Percentiles rank a stretch among this genome's conserved stretches.
These are phyloP conservation scores for Lomentospora prolificans DNA, from an alignment of 2,329 filamentous ascomycete genomes.

Conservation along the genomic window DNA sequence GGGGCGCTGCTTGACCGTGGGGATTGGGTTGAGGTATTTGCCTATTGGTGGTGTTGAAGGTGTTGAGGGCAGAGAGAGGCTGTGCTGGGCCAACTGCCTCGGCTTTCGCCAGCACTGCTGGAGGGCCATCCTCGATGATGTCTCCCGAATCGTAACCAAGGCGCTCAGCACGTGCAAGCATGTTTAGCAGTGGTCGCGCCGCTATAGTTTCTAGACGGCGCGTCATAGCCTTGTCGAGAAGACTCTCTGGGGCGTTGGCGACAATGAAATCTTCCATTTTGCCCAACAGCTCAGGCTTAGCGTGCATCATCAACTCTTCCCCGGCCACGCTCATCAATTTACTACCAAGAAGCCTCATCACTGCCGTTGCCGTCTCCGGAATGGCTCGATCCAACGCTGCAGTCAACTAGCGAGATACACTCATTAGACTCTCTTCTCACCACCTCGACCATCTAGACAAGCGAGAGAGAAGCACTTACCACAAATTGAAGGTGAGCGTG, in stretches of 20 bases:
- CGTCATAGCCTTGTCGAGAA: conserved; percentile 44
- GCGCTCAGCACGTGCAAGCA: conserved; percentile 45
- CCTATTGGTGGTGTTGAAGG: neutral
- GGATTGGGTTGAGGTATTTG: no score
- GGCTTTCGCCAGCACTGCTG: neutral
- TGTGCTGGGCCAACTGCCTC: conserved; percentile 2
- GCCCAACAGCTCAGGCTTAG: conserved; percentile 29
- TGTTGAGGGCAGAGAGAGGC: neutral
- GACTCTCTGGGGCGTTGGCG: conserved; percentile 33
- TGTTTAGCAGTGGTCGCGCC: conserved; percentile 44
- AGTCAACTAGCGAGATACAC: conserved; percentile 25
- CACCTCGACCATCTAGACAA: no score
- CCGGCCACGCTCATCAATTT: conserved; percentile 31
- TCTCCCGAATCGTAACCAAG: conserved; percentile 45
- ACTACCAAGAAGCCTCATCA: conserved; percentile 35
- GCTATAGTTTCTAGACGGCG: conserved; percentile 42
- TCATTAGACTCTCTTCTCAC: neutral
- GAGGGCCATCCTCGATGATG: conserved; percentile 29
- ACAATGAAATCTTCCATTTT: conserved; percentile 33
- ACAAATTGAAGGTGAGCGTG: conserved; percentile 37
- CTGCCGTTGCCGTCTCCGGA: conserved; percentile 24
- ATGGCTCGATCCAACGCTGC: conserved; percentile 35
- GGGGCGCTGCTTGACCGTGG: neutral
- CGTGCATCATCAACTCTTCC: conserved; percentile 26
- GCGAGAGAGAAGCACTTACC: conserved; percentile 23